Evolutionary conservation across 1,139 yeast species (phyloP).

Genomic region (Yueomyces sp.): DNA sequence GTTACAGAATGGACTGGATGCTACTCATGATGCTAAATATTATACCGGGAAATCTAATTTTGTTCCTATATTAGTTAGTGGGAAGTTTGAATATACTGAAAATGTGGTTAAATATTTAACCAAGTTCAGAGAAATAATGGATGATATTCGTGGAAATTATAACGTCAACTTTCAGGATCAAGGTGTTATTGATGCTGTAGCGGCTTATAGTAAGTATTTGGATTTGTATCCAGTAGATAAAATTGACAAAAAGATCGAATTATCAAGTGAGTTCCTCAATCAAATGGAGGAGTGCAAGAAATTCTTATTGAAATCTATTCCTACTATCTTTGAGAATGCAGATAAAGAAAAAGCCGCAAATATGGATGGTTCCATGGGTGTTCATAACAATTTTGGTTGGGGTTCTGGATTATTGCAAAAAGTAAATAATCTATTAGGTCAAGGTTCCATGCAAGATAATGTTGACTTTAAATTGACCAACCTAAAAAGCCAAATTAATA

Average conservation of each 20-base stretch:
- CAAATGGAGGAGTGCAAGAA: conserved; percentile 8
- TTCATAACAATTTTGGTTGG: not conserved
- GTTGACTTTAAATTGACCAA: conserved; percentile 1
- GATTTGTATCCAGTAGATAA: conserved; percentile 9
- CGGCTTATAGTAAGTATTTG: conserved; percentile 41
- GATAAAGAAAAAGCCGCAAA: conserved; percentile 7
- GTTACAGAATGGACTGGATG: conserved; percentile 18
- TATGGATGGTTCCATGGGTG: not conserved
- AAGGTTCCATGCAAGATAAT: not conserved
- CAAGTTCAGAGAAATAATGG: conserved; percentile 11
- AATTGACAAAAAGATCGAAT: conserved; percentile 4
- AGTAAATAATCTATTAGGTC: not conserved
- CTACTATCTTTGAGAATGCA: not conserved
- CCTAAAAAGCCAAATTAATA: conserved; percentile 5
- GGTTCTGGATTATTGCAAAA: not conserved
- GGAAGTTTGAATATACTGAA: conserved; percentile 12
- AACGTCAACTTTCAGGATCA: conserved; percentile 87
- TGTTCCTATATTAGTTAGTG: conserved; percentile 14
- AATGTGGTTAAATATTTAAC: conserved; percentile 9
- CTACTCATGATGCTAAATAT: conserved; percentile 12
- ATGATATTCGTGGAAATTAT: conserved; percentile 35
- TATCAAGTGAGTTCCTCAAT: conserved; percentile 10
- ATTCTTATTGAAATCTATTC: conserved; percentile 1
- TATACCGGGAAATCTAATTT: conserved; percentile 18
- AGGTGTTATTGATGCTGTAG: conserved; percentile 68